Evolutionary conservation across 345 rosid genomes (phyloP).

Genomic region (Cardamine chenopodiifolia): DNA sequence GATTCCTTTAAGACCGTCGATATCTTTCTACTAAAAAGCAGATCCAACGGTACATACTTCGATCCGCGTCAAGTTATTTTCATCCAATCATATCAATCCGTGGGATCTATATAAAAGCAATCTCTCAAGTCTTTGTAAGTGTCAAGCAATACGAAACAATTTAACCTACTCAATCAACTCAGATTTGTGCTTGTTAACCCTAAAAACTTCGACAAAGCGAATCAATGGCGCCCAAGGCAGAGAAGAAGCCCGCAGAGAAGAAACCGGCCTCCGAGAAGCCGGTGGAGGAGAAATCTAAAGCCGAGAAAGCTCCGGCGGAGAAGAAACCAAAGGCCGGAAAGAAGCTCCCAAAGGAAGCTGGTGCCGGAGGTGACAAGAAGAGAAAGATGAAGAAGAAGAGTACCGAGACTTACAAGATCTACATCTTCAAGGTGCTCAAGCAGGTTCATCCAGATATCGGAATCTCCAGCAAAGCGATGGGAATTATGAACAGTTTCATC

Average conservation of each 20-base stretch:
- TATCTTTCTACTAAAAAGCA: not conserved
- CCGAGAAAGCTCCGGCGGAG: slow-evolving; percentile 85
- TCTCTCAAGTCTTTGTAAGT: not conserved
- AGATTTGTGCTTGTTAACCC: not conserved
- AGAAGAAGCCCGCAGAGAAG: slow-evolving; percentile 75
- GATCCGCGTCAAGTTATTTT: slow-evolving; percentile 23
- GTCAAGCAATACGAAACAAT: not conserved
- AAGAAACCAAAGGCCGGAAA: slow-evolving; percentile 89
- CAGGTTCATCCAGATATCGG: slow-evolving; percentile 70
- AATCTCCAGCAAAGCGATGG: slow-evolving; percentile 74
- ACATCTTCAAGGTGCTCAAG: slow-evolving; percentile 70
- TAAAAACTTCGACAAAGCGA: not conserved
- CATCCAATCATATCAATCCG: slow-evolving; percentile 21
- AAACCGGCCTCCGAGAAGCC: slow-evolving; percentile 70
- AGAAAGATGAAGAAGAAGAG: slow-evolving; percentile 73
- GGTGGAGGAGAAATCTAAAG: slow-evolving; percentile 69
- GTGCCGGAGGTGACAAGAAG: slow-evolving; percentile 63
- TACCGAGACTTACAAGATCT: slow-evolving; percentile 84
- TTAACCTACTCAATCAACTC: not conserved
- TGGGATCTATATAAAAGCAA: slow-evolving; percentile 12
- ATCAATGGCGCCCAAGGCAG: slow-evolving; percentile 51
- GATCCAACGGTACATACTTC: slow-evolving; percentile 13
- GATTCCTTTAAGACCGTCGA: slow-evolving; percentile 32
- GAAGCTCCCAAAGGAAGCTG: slow-evolving; percentile 76
- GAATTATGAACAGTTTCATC: slow-evolving; percentile 79